Percentiles rank a stretch among this genome's conserved stretches.
Evolutionary conservation across 768 basidiomycete species (phyloP).

Genomic region (Serpula lacrymans): DNA sequence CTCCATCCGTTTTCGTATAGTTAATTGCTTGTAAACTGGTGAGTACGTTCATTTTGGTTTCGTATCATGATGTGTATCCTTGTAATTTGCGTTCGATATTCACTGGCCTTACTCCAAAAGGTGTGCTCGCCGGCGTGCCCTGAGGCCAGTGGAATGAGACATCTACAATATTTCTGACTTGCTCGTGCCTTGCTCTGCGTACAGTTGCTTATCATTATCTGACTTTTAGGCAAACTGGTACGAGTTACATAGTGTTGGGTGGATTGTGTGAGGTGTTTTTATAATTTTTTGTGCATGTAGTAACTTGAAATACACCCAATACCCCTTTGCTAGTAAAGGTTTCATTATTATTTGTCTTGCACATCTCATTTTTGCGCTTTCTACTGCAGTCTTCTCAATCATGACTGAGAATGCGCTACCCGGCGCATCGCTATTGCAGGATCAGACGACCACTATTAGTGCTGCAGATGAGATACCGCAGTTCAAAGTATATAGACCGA

Average conservation of each 20-base stretch:
- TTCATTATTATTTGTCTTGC: too few relatives aligned
- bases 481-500: slow-evolving; percentile 52
- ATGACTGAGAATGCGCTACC: slow-evolving; percentile 22
- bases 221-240: not conserved
- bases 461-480: slow-evolving; percentile 12
- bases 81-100: slow-evolving; percentile 91
- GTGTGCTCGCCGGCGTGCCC: slow-evolving; percentile 71
- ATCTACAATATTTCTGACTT: slow-evolving; percentile 49
- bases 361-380: too few relatives aligned
- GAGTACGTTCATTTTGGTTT: slow-evolving; percentile 7
- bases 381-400: slow-evolving; percentile 10
- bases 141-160: slow-evolving; percentile 73
- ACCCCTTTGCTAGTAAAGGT: slow-evolving; percentile 16
- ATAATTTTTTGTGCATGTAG: slow-evolving; percentile 8
- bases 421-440: slow-evolving; percentile 3
- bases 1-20: too few relatives aligned
- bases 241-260: slow-evolving; percentile 1
- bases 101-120: slow-evolving; percentile 62
- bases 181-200: not conserved
- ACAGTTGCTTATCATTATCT: not conserved
- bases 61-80: slow-evolving; percentile 52
- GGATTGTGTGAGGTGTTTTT: slow-evolving; percentile 4
- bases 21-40: too few relatives aligned
- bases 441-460: not conserved
- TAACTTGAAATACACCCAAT: slow-evolving; percentile 8